phyloP scores from a whole-genome alignment of 2,329 filamentous ascomycete species.

The Pseudonectria foliicola region DNA sequence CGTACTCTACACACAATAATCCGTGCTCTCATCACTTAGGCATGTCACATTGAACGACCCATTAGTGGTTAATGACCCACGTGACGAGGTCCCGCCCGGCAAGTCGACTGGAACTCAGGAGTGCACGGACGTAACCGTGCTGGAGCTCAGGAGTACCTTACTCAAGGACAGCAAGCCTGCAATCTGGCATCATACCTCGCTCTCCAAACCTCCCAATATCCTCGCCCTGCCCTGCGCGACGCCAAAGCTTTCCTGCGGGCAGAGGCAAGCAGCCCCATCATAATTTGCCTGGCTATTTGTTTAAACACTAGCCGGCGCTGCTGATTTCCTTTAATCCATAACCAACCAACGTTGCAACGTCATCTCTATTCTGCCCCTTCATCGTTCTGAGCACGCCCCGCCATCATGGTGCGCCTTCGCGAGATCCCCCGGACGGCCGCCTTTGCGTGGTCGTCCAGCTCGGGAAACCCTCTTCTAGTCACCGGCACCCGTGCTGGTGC shows the following conservation, averaged over 20 bases:
- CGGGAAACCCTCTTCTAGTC: slow-evolving; percentile 72
- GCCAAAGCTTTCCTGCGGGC: slow-evolving; percentile 24
- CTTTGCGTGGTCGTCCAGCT: slow-evolving; percentile 90
- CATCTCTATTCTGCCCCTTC: slow-evolving; percentile 15
- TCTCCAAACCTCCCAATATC: slow-evolving; percentile 18
- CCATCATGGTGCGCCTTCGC: slow-evolving; percentile 84
- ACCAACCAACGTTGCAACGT: slow-evolving; percentile 10
- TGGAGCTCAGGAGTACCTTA: slow-evolving; percentile 22
- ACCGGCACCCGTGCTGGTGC: slow-evolving; percentile 93
- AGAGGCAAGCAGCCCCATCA: slow-evolving; percentile 20
- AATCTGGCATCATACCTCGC: slow-evolving; percentile 39
- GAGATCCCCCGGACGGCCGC: slow-evolving; percentile 95
- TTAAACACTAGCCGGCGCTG: slow-evolving; percentile 9
- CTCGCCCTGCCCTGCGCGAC: slow-evolving; percentile 18
- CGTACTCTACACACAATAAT: too few species aligned
- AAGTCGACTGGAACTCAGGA: slow-evolving; percentile 14
- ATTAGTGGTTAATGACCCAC: slow-evolving; percentile 13
- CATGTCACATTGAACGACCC: too few species aligned
- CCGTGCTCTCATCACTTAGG: too few species aligned
- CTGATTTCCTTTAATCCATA: slow-evolving; percentile 12
- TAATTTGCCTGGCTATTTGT: slow-evolving; percentile 12
- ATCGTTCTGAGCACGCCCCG: slow-evolving; percentile 22
- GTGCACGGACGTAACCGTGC: slow-evolving; percentile 20
- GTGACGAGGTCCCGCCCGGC: slow-evolving; percentile 18
- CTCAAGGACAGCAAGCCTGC: slow-evolving; percentile 25